A percentile compares a stretch with the other conserved stretches of the same genome.
Conservation (phyloP, 768 basidiomycete genomes). For the Leccinum rimulosum region DNA sequence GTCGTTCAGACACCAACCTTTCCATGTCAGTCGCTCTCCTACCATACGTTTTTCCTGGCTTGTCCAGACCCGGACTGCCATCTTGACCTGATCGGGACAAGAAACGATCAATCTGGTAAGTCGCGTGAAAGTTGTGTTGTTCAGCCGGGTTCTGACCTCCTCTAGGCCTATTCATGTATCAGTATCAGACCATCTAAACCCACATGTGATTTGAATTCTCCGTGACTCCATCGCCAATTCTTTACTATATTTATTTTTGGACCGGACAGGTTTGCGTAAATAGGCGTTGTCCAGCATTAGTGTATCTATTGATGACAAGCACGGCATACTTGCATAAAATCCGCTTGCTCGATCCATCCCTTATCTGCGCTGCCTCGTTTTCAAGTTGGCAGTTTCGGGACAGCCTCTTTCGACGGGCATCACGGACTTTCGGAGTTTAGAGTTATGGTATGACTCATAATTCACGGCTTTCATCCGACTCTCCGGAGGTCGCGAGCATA, state of each 20-base stretch:
- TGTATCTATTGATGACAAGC: too few species aligned
- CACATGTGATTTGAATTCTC: too few species aligned
- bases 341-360: too few species aligned
- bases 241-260: too few species aligned
- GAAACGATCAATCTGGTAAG: background rate
- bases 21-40: background rate
- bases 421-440: background rate
- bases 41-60: background rate
- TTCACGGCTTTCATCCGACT: background rate
- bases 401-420: too few species aligned
- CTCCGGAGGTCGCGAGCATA: background rate
- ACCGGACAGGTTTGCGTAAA: too few species aligned
- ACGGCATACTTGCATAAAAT: too few species aligned
- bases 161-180: background rate
- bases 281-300: too few species aligned
- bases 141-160: background rate
- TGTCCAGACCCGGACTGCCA: constrained; percentile 2
- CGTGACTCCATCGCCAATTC: too few species aligned
- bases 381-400: too few species aligned
- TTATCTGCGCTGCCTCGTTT: too few species aligned
- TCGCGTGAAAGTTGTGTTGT: background rate
- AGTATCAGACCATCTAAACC: constrained; percentile 2
- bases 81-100: background rate
- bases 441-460: background rate
- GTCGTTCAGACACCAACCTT: background rate